phyloP scores from a whole-genome alignment of 306 rosid genomes.

The Vigna mungo region DNA sequence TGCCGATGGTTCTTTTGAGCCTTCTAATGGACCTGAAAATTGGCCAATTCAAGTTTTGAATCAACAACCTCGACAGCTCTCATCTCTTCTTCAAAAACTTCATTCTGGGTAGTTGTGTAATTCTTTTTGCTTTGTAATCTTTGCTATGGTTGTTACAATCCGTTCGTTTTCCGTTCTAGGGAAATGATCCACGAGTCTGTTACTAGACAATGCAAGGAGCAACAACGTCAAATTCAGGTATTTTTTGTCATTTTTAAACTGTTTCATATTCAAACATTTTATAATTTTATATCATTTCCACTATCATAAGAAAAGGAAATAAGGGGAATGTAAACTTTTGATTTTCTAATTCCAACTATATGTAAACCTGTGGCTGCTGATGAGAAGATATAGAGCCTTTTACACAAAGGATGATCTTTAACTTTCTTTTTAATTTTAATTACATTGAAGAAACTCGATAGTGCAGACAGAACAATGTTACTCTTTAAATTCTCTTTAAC shows the following conservation, averaged over 20 bases:
- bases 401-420: slow-evolving; percentile 33
- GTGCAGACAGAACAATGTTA: not conserved
- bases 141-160: slow-evolving; percentile 9
- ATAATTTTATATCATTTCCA: slow-evolving; percentile 34
- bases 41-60: slow-evolving; percentile 91
- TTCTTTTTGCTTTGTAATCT: slow-evolving; percentile 36
- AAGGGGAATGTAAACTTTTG: slow-evolving; percentile 21
- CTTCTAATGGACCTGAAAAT: slow-evolving; percentile 70
- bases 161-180: slow-evolving; percentile 56
- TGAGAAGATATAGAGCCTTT: slow-evolving; percentile 17
- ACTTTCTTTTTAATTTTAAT: not conserved
- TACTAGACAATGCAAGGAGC: slow-evolving; percentile 88
- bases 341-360: not conserved
- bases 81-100: slow-evolving; percentile 89
- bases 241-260: slow-evolving; percentile 23
- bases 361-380: slow-evolving; percentile 6
- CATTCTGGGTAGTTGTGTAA: slow-evolving; percentile 75
- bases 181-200: slow-evolving; percentile 85
- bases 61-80: slow-evolving; percentile 91
- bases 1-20: slow-evolving; percentile 57
- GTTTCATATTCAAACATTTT: slow-evolving; percentile 39
- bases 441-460: not conserved
- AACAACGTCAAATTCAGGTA: slow-evolving; percentile 97
- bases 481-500: slow-evolving; percentile 17
- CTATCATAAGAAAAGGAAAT: not conserved